Evolutionary conservation across 2,329 filamentous ascomycete species (phyloP).

Genomic region (Alternaria panax): DNA sequence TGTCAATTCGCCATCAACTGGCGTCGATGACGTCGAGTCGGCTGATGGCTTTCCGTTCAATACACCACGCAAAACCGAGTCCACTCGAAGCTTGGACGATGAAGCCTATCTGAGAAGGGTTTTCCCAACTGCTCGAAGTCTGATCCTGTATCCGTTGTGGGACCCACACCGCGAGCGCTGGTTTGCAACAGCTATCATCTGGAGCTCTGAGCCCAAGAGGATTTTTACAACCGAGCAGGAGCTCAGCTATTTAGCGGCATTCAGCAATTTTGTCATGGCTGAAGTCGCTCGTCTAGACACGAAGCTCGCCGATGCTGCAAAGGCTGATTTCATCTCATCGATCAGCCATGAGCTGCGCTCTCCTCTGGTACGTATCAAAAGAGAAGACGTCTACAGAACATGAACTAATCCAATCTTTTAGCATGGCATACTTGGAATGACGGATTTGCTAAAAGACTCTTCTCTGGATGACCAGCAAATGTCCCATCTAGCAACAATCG

Average conservation of each 20-base stretch:
- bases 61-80: slow-evolving; percentile 38
- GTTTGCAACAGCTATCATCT: slow-evolving; percentile 49
- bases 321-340: slow-evolving; percentile 66
- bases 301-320: slow-evolving; percentile 55
- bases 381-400: neutral
- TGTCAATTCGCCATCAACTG: slow-evolving; percentile 27
- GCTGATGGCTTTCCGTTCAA: slow-evolving; percentile 33
- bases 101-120: slow-evolving; percentile 42
- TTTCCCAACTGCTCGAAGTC: slow-evolving; percentile 48
- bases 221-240: slow-evolving; percentile 50
- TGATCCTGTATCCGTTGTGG: slow-evolving; percentile 52
- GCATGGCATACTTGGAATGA: slow-evolving; percentile 64
- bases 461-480: slow-evolving; percentile 52
- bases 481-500: slow-evolving; percentile 46
- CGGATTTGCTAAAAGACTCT: slow-evolving; percentile 45
- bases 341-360: slow-evolving; percentile 69
- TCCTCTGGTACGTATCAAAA: slow-evolving; percentile 51
- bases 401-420: neutral
- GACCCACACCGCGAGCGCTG: slow-evolving; percentile 50
- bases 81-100: slow-evolving; percentile 42
- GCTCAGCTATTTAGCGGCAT: slow-evolving; percentile 49
- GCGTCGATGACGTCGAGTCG: slow-evolving; percentile 24
- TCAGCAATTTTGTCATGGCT: slow-evolving; percentile 51
- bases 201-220: slow-evolving; percentile 48
- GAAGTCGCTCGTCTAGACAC: slow-evolving; percentile 50